Evolutionary conservation across 352 stramenopile species (phyloP), one percentile per base, ranked within the genome.

Genomic region (Phytophthora constricta): DNA sequence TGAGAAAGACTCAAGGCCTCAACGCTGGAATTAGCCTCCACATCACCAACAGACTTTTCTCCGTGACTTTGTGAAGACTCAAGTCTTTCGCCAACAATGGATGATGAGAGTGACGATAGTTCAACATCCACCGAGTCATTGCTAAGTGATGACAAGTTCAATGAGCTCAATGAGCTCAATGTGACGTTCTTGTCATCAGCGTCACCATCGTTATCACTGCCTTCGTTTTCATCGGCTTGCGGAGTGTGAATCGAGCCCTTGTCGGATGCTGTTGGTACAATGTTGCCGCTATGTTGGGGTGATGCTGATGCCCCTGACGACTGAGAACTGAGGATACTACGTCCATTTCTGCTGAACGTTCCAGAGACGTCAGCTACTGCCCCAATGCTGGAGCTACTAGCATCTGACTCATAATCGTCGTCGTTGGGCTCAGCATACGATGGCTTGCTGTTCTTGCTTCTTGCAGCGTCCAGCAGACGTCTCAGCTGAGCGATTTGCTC

Each of bases 31-130:
- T 51, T 13, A 42, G 9, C 28, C 46, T 54, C 20, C 41, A 64
- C 45, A 23, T 34, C 47, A 26, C 5, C 48, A 23, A 46, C 34
- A 28, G 11, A 17, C 5, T 20, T 11, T 10, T 23, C 33, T 39
- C 57, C 58, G 33, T 28, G 13, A 19, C 20, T 43, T 43, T 13
- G 50, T 26, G 37, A 65, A 46, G 46, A 39, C 26, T 14, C 19
- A 22, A 49, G 22, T 25, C 47, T 51, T 60, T 67, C 71, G 17
- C 74, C 55, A 13, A 81, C 42, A 43, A 90, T 14, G 11, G 86
- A 92, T 8, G 73, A 89, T 10, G 86, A 91, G 22, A 89, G 39
- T 7, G 86, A 93, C 16, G 83, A 93, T 14, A 90, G 57, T 16
- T 89, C 73, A 2, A 79, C 90, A 22, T 47, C 49, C 25, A 73